These are phyloP conservation scores for Candida germanica DNA, from an alignment of 805 yeast species.

Conservation along the genomic window DNA sequence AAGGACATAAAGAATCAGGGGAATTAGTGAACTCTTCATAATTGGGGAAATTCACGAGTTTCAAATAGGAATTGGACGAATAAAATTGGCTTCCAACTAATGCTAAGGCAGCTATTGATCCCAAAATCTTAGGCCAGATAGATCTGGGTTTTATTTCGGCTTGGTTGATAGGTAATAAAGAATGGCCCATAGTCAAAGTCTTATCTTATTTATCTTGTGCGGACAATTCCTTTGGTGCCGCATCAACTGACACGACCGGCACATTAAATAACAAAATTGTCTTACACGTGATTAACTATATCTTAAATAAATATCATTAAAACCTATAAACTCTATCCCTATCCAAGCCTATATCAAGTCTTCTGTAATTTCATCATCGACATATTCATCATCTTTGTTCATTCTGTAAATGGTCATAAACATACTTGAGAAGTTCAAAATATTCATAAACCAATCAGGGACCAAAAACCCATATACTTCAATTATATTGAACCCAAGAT, in stretches of 20 bases:
- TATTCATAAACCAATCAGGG: conserved; percentile 42
- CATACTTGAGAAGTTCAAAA: conserved; percentile 41
- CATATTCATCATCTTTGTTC: conserved; percentile 47
- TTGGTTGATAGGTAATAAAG: conserved; percentile 2
- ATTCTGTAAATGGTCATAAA: conserved; percentile 47
- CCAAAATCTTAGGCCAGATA: conserved; percentile 4
- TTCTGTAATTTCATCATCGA: conserved; percentile 42
- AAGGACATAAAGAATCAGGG: conserved; percentile 33
- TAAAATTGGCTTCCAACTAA: neutral
- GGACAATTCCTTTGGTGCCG: too few relatives aligned
- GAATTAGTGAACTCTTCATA: neutral
- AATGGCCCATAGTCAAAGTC: neutral
- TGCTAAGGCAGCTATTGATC: neutral
- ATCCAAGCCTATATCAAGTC: conserved; percentile 39
- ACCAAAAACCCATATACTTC: conserved; percentile 34
- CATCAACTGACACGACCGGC: too few relatives aligned
- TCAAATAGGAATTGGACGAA: too few relatives aligned
- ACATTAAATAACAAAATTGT: too few relatives aligned
- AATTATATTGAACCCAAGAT: conserved; percentile 37
- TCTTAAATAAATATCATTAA: too few relatives aligned
- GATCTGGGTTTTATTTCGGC: neutral
- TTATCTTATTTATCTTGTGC: too few relatives aligned
- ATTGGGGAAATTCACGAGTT: too few relatives aligned
- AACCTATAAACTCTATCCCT: conserved; percentile 1
- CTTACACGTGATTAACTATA: too few relatives aligned